Evolutionary conservation across 2,329 filamentous ascomycete species (phyloP).

Genomic region (Escovopsis weberi): DNA sequence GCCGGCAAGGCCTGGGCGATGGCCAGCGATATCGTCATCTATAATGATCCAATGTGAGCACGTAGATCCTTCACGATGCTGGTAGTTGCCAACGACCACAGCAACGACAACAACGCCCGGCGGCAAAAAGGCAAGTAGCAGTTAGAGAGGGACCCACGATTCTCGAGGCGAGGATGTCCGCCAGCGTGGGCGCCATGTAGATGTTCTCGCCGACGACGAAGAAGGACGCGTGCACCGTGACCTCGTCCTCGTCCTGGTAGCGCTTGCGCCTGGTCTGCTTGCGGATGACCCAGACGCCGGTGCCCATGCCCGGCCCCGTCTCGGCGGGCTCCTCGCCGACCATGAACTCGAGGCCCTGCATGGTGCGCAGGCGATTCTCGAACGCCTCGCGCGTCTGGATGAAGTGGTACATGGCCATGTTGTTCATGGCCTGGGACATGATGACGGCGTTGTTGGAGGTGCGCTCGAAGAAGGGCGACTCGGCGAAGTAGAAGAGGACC

Average conservation of each 20-base stretch:
- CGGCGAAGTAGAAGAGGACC: constrained; percentile 52
- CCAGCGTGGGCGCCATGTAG: constrained; percentile 49
- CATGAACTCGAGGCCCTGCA: constrained; percentile 53
- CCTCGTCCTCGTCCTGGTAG: constrained; percentile 39
- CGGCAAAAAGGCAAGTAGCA: too few relatives aligned
- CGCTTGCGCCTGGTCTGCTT: constrained; percentile 51
- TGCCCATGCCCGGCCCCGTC: constrained; percentile 48
- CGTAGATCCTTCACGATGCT: background rate
- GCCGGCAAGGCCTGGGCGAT: constrained; percentile 38
- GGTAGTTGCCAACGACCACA: too few relatives aligned
- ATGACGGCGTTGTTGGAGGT: constrained; percentile 55
- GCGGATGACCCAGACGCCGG: constrained; percentile 54
- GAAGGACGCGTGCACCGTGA: constrained; percentile 45
- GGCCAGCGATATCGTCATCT: constrained; percentile 41
- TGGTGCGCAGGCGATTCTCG: constrained; percentile 45
- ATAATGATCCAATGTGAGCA: background rate
- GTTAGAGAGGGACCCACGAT: constrained; percentile 29
- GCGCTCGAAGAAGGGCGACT: constrained; percentile 52
- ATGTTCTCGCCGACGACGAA: constrained; percentile 53
- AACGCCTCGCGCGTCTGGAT: constrained; percentile 49
- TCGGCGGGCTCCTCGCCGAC: constrained; percentile 52
- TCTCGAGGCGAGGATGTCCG: constrained; percentile 43
- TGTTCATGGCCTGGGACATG: constrained; percentile 46
- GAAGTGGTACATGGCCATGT: constrained; percentile 40
- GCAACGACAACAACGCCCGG: background rate